These are phyloP conservation scores for Podochytrium sp. DNA, from an alignment of 192 early-diverging fungal genomes.

Conservation along the genomic window DNA sequence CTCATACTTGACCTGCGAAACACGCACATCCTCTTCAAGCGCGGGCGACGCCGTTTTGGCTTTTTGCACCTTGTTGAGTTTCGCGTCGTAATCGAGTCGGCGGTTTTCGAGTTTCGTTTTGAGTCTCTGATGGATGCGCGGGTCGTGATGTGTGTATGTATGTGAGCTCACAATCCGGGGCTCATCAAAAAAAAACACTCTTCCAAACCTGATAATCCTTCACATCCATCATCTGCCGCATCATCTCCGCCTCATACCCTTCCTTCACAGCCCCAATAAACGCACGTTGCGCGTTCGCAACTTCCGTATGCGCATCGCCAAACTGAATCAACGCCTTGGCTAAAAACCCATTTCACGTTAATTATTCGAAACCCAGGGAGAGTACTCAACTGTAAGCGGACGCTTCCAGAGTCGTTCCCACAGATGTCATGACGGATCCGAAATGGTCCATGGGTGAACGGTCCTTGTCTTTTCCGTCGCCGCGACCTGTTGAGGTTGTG, in stretches of 20 bases:
- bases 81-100: slow-evolving; percentile 91
- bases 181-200: background rate
- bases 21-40: slow-evolving; percentile 87
- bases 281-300: slow-evolving; percentile 48
- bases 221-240: slow-evolving; percentile 39
- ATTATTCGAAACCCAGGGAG: background rate
- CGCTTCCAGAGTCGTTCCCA: slow-evolving; percentile 20
- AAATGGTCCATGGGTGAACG: slow-evolving; percentile 32
- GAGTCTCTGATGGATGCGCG: slow-evolving; percentile 49
- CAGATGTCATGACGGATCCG: slow-evolving; percentile 32
- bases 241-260: slow-evolving; percentile 57
- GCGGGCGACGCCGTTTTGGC: slow-evolving; percentile 90
- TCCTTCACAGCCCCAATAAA: slow-evolving; percentile 52
- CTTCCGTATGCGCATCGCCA: slow-evolving; percentile 50
- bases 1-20: slow-evolving; percentile 91
- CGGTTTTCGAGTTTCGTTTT: slow-evolving; percentile 88
- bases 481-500: no score
- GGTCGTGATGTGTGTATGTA: no score
- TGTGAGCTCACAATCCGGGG: slow-evolving; percentile 20
- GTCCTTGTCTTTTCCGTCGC: slow-evolving; percentile 29
- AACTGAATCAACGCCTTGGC: slow-evolving; percentile 55
- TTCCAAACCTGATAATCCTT: slow-evolving; percentile 58
- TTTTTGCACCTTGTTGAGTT: slow-evolving; percentile 85
- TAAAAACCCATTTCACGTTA: slow-evolving; percentile 26
- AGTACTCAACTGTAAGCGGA: slow-evolving; percentile 31